Conservation (phyloP, 257 asterid species). For the Solanum piurae region DNA sequence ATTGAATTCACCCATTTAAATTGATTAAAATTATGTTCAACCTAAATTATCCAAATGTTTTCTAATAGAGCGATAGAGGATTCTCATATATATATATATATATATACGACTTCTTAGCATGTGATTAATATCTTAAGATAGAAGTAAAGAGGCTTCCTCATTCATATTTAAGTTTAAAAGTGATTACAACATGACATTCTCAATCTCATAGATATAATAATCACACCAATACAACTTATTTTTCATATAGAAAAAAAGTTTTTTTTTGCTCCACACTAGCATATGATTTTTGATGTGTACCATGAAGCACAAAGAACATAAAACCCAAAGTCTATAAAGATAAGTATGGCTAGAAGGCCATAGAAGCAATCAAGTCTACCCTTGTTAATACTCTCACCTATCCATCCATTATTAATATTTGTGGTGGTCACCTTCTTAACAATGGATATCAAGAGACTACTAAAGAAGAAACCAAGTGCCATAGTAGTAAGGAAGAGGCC, state of each 20-base stretch:
- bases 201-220: neutral
- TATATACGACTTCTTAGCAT: neutral
- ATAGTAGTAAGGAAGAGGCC: conserved; percentile 28
- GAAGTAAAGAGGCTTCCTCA: neutral
- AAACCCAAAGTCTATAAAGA: conserved; percentile 15
- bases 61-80: neutral
- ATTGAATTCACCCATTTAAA: neutral
- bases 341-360: conserved; percentile 21
- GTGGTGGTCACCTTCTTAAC: conserved; percentile 13
- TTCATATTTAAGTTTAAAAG: neutral
- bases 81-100: too few relatives aligned
- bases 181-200: neutral
- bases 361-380: conserved; percentile 27
- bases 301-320: conserved; percentile 21
- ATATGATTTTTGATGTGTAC: conserved; percentile 10
- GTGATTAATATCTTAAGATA: neutral
- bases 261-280: conserved; percentile 6
- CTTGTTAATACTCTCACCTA: conserved; percentile 20
- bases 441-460: conserved; percentile 25
- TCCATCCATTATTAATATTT: conserved; percentile 19
- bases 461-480: conserved; percentile 24
- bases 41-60: neutral
- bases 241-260: too few relatives aligned
- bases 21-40: neutral
- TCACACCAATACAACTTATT: neutral